A percentile compares a stretch with the other conserved stretches of the same genome.
Conservation (phyloP, 1,284 basidiomycete genomes). For the Tilletia walkeri region DNA sequence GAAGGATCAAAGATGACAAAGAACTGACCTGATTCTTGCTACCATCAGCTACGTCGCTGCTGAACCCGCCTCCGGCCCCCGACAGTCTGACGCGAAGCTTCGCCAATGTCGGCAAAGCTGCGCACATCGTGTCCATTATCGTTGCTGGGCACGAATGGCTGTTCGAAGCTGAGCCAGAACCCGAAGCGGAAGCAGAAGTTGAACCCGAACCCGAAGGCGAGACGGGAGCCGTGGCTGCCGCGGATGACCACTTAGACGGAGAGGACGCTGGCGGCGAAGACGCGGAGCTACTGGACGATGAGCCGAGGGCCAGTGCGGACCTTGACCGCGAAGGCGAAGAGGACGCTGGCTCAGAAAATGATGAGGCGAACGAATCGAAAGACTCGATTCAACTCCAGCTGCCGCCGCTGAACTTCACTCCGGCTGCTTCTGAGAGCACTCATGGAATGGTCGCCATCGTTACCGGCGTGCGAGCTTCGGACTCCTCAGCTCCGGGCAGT, state of each 20-base stretch:
- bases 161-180: conserved; percentile 47
- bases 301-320: neutral
- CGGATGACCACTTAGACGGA: neutral
- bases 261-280: neutral
- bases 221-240: neutral
- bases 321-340: neutral
- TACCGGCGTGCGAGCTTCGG: neutral
- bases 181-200: neutral
- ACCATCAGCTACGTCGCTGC: conserved; percentile 35
- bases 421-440: neutral
- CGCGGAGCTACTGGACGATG: neutral
- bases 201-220: neutral
- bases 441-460: neutral
- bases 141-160: conserved; percentile 52
- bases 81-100: conserved; percentile 40
- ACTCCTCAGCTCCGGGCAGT: too few species aligned
- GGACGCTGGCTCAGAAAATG: neutral
- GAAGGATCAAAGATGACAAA: neutral
- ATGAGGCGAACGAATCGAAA: neutral
- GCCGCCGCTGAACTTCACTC: conserved; percentile 11
- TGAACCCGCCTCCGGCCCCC: conserved; percentile 49
- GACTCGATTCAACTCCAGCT: neutral
- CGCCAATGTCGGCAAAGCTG: conserved; percentile 50
- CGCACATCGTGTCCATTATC: conserved; percentile 54
- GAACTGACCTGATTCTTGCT: neutral